Base-by-base conservation (phyloP, 2,329 filamentous ascomycete genomes). In the Lasiodiplodia sp. region DNA sequence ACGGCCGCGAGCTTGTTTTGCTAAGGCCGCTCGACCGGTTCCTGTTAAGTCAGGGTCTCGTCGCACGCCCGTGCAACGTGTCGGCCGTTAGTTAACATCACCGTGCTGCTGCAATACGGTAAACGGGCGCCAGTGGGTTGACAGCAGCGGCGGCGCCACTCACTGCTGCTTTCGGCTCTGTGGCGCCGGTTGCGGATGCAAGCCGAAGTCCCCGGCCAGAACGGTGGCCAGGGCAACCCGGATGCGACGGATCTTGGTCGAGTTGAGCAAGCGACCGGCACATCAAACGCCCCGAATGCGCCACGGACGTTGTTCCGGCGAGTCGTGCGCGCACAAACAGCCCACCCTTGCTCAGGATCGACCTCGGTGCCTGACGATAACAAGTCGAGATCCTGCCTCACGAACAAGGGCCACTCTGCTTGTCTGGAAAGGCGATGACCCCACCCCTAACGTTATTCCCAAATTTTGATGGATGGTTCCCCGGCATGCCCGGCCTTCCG, bases 281-380 rank as follows among this genome's bases (percentile, higher is more conserved):
- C 40, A 34, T 62, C 58, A 62, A 62, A 62, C 40, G 38, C 23
- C 8, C 25, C 25, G 16, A 14, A 3, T 28, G 25, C 44, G 55
- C 58, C 49, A 44, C 58, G 58, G 58, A 51, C 58, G 40, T 63
- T 51, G 21, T 63, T 63, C 58, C 58, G 58, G 25, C 40, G 34
- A 62, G 4, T 18, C 23, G 12, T 25, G 37, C 1, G 7, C 10
- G 23, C 6, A 16, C 31, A 21, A 8, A 16, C 58, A 12, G 16
- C 18, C 44, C 47, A 51, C 58, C 58, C 58, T 44, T 63, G 58
- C 40, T 1, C 18, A 8, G 18, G 40, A 63, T 63, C 58, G 58
- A 34, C 44, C 10, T 10, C 40, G 25, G 21, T 63, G 44, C 58
- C 58, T 37, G 37, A 44, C 21, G 44, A 60, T 8, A 37, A 60